Evolutionary conservation across 495 filamentous ascomycete species (phyloP), one percentile per base, ranked within the genome.

Genomic region (Penicillium pulvis): DNA sequence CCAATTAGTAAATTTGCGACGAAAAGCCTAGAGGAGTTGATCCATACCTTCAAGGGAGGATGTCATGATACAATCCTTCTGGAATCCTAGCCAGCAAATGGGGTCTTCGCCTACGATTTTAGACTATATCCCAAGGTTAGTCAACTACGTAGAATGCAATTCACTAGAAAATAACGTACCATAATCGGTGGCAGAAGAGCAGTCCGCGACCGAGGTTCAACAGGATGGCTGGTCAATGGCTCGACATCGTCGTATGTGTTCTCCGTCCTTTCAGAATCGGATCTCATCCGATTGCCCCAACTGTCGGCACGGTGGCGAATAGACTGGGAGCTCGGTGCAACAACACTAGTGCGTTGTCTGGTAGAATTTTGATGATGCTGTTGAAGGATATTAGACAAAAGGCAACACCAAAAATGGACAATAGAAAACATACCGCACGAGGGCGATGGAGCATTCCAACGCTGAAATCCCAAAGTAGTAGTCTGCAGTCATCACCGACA

Each of bases 381-480:
- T 78, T 76, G 0, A 73, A 79, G 17, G 8, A 39, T 16, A 51
- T 56, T 49, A 55, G 44, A n/a, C 30, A 42, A 19, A 44, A 30
- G 14, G 5, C 19, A 31, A 33, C 31, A 30, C 9, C 1, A 33
- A 28, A 17, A 20, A 16, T 14, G 33, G 42, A 53, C 23, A 19
- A 8, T 2, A 23, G n/a, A 23, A 23, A 55, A 71, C 85, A 60
- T 79, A 91, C 88, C 60, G 86, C 89, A 65, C 89, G 91, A 1
- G 94, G 95, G 33, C 94, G 84, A 69, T 93, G 87, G 60, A 98
- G 76, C 92, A 97, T 97, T 49, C 92, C 92, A 28, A 97, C 92
- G 57, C 87, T 94, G 71, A 98, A 98, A 77, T 98, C 94, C 94
- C 94, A 98, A 33, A 98, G 76, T 50, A 97, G 81, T 33, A 98